Evolutionary conservation across 768 basidiomycete species (phyloP), one percentile per base, ranked within the genome.

Genomic region (Russula virescens): DNA sequence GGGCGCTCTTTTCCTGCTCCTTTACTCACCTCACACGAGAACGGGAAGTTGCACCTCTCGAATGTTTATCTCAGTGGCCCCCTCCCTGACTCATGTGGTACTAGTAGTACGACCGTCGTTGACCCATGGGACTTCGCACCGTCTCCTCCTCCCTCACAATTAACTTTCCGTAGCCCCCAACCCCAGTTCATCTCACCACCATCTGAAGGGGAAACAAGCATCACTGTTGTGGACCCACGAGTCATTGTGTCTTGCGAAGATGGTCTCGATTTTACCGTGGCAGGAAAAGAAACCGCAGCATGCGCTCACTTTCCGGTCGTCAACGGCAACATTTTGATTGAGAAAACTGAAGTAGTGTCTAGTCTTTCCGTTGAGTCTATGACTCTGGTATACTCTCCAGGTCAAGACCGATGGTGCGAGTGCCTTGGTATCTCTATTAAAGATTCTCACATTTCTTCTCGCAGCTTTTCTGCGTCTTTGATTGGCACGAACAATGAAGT

Each of bases 251-350:
- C 63, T 9, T 9, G 43, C 26, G 47, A 60, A 59, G 47, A 21
- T 55, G 63, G 63, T 43, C 47, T 64, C 34, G 40, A 60, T 26
- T 60, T 64, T 28, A 2, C 35, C 21, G 48, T 28, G 18, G 28
- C 35, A 16, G 63, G 63, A 48, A 55, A 28, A 2, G 47, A 45
- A 45, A 14, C 8, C 4, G 14, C 58, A 16, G 31, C 13, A 2
- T 4, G 10, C 3, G 38, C 40, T 6, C 25, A 10, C 19, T 55
- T 55, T 23, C 34, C 28, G 54, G n/a, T 40, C 1, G 14, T 25
- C 40, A 34, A 4, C 8, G 40, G 13, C 9, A 43, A 25, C 19
- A 35, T 64, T 31, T 14, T 9, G 16, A 31, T 64, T 23, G 34
- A 21, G 53, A 64, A 50, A 38, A 50, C 53, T 5, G 5, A 35